Conservation (phyloP, 2,329 filamentous ascomycete species). For the Dactylonectria macrodidyma region DNA sequence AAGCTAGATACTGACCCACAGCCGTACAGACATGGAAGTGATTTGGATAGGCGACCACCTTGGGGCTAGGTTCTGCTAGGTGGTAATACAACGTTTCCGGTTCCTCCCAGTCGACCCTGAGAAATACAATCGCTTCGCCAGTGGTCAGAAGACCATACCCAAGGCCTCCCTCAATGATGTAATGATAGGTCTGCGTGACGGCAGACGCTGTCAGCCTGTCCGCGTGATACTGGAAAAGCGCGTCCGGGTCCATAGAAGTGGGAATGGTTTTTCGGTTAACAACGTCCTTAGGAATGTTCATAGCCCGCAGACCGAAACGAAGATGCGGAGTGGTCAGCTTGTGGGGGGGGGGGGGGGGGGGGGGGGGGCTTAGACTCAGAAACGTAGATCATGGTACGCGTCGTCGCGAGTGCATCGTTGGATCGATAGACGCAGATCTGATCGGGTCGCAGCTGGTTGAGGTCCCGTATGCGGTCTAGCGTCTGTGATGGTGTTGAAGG, state of each 20-base stretch:
- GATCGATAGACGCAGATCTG: too few species aligned
- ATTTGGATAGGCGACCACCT: constrained; percentile 17
- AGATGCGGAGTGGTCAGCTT: constrained; percentile 61
- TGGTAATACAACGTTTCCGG: constrained; percentile 22
- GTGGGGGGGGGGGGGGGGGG: too few species aligned
- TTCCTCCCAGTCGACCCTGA: constrained; percentile 27
- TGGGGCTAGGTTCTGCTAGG: constrained; percentile 11
- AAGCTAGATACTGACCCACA: constrained; percentile 27
- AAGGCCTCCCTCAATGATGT: constrained; percentile 64
- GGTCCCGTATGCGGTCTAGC: too few species aligned
- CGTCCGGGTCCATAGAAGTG: constrained; percentile 46
- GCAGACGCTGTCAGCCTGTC: constrained; percentile 58
- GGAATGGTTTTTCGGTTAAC: constrained; percentile 47
- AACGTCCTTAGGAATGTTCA: constrained; percentile 59
- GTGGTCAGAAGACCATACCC: constrained; percentile 57
- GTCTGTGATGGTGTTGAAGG: too few species aligned
- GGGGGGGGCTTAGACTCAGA: too few species aligned
- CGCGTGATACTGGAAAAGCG: constrained; percentile 53
- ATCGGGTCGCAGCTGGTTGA: too few species aligned
- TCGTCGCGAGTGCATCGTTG: too few species aligned
- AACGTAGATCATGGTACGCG: too few species aligned
- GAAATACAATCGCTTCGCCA: constrained; percentile 21
- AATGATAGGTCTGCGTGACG: constrained; percentile 63
- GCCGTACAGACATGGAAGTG: constrained; percentile 11
- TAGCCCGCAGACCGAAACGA: constrained; percentile 56